Evolutionary conservation across 2,329 filamentous ascomycete species (phyloP), one percentile per base, ranked within the genome.

Genomic region (Aspergillus tubingensis): DNA sequence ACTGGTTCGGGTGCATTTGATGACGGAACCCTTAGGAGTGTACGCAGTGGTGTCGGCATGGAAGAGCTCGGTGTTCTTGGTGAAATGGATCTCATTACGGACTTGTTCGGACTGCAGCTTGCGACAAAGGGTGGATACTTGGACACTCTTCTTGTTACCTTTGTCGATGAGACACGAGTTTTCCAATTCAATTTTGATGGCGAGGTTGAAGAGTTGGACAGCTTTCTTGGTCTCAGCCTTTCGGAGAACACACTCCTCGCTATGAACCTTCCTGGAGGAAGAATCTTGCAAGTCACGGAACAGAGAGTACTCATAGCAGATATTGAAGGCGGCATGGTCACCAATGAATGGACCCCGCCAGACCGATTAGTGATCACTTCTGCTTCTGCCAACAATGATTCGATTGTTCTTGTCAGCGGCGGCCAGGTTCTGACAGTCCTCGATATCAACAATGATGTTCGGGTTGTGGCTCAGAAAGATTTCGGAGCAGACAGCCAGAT

Each of bases 41-140:
- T 99, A 21, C 86, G 95, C 57, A 98, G 94, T 73, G 96, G 95
- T 53, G 93, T 99, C 54, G 93, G 93, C 0, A 84, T 98, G 54
- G 92, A 97, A 72, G 92, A 97, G 58, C 79, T 93, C 15, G 94
- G 92, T 19, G 83, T 94, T 5, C 80, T 98, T 8, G 91, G 88
- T 38, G 90, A 96, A 49, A 87, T 98, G 78, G 82, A 87, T 32
- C 85, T 88, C 71, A 87, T 91, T 44, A 87, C 87, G 57, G 87
- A 88, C 25, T 77, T 96, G 1, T 96, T 92, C 80, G 83, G 88
- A 3, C 74, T 96, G 83, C 84, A 60, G 69, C 81, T 56, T 80
- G 39, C 74, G 74, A 15, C 82, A 81, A 62, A 79, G 79, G 70
- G 67, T 8, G 68, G 68, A 3, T 74, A 72, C 27, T 62, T 74